Evolutionary conservation across 1,139 yeast genomes (phyloP).

Genomic region (Magnusiomyces sp.): DNA sequence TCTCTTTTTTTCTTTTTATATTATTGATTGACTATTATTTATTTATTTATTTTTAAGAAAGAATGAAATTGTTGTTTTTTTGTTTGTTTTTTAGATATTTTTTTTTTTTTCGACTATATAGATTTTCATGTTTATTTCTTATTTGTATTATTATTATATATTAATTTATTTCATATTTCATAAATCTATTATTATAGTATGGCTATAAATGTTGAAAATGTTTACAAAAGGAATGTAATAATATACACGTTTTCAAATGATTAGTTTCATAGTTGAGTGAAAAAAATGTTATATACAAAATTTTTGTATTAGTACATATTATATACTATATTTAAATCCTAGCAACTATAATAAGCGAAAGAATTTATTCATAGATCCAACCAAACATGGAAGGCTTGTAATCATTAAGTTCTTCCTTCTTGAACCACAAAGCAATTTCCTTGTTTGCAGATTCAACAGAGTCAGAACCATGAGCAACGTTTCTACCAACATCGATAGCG

Average conservation of each 20-base stretch:
- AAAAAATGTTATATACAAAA: no score
- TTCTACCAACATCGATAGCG: constrained; percentile 90
- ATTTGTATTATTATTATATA: neutral
- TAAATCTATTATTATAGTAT: neutral
- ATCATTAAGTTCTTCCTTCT: constrained; percentile 89
- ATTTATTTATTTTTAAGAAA: neutral
- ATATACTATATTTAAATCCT: no score
- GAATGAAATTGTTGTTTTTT: neutral
- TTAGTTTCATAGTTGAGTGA: no score
- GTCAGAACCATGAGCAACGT: constrained; percentile 99
- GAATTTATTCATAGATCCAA: constrained; percentile 85
- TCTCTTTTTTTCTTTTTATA: neutral
- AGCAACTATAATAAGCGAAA: no score
- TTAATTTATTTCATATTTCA: no score
- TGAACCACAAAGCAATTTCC: constrained; percentile 98
- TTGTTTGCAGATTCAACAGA: constrained; percentile 95
- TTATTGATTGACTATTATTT: neutral
- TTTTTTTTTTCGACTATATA: neutral
- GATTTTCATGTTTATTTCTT: neutral
- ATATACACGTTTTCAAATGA: no score
- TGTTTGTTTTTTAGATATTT: neutral
- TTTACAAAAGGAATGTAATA: neutral
- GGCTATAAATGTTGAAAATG: no score
- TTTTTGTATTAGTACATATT: no score
- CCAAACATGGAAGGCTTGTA: constrained; percentile 78